Evolutionary conservation across 2,329 filamentous ascomycete genomes (phyloP).

Genomic region (Knoxdaviesia capensis): DNA sequence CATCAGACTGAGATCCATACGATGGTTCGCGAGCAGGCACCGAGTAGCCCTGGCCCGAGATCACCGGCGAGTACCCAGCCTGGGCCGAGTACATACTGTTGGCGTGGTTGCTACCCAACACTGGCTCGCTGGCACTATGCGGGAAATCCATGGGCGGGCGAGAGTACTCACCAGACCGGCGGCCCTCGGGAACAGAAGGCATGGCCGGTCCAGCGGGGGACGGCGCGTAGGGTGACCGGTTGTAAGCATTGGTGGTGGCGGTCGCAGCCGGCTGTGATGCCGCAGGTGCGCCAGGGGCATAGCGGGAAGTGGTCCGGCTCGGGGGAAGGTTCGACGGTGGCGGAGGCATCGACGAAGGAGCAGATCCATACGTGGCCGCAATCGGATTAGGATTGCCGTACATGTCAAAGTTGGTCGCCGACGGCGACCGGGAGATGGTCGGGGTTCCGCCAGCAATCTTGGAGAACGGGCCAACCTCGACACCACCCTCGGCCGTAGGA

Average conservation of each 20-base stretch:
- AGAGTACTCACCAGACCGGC: too few species aligned
- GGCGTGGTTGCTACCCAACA: too few species aligned
- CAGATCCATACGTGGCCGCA: too few species aligned
- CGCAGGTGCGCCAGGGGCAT: constrained; percentile 20
- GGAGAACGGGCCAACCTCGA: constrained; percentile 60
- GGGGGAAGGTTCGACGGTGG: constrained; percentile 9
- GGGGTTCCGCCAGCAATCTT: constrained; percentile 60
- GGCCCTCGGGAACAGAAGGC: too few species aligned
- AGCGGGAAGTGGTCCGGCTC: constrained; percentile 21
- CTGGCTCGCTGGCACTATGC: too few species aligned
- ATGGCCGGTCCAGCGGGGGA: constrained; percentile 4
- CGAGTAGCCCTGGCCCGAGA: too few species aligned
- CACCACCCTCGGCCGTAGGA: constrained; percentile 31
- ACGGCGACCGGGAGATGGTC: constrained; percentile 54
- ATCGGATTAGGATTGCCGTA: constrained; percentile 32
- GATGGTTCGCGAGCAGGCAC: too few species aligned
- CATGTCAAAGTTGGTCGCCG: constrained; percentile 49
- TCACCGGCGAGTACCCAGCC: too few species aligned
- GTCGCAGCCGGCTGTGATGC: constrained; percentile 8
- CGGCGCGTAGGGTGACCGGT: constrained; percentile 7
- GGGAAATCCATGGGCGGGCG: too few species aligned
- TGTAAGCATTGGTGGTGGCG: constrained; percentile 7
- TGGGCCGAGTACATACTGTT: too few species aligned
- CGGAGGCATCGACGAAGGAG: constrained; percentile 8
- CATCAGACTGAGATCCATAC: too few species aligned